A percentile compares a stretch with the other conserved stretches of the same genome.
phyloP scores from a whole-genome alignment of 805 yeast genomes.

The Ogataea henricii region DNA sequence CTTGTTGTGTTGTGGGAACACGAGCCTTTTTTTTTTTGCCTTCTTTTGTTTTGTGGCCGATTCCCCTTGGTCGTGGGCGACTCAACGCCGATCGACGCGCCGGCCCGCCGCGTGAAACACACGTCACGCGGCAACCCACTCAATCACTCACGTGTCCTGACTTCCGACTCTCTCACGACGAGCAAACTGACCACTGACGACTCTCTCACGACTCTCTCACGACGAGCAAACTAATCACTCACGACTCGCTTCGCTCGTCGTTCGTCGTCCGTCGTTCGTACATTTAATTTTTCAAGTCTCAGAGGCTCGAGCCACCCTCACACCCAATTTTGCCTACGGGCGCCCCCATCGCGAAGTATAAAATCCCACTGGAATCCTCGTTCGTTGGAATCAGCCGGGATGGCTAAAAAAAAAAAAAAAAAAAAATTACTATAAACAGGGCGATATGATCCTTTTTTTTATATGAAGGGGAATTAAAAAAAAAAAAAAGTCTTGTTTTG shows the following conservation, averaged over 20 bases:
- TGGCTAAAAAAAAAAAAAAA: constrained; percentile 1
- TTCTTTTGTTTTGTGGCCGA: too few species aligned
- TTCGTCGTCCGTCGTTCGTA: not conserved
- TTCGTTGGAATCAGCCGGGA: constrained; percentile 3
- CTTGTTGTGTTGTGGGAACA: too few species aligned
- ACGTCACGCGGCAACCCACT: too few species aligned
- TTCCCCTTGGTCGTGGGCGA: too few species aligned
- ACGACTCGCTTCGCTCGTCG: not conserved
- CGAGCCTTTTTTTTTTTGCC: too few species aligned
- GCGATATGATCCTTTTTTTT: not conserved
- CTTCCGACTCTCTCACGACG: too few species aligned
- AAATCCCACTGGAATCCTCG: constrained; percentile 7
- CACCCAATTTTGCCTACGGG: constrained; percentile 3
- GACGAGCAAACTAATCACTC: not conserved
- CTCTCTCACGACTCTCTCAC: too few species aligned
- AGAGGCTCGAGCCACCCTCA: constrained; percentile 7
- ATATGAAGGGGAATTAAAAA: not conserved
- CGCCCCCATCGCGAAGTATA: constrained; percentile 4
- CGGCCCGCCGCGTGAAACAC: too few species aligned
- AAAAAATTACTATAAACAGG: too few species aligned
- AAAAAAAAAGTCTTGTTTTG: constrained; percentile 1
- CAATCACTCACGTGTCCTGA: too few species aligned
- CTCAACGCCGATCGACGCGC: too few species aligned
- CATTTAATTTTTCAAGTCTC: not conserved
- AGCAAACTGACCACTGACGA: too few species aligned